Conservation (phyloP, 2,329 filamentous ascomycete genomes). For the Trichophaea hybrida region DNA sequence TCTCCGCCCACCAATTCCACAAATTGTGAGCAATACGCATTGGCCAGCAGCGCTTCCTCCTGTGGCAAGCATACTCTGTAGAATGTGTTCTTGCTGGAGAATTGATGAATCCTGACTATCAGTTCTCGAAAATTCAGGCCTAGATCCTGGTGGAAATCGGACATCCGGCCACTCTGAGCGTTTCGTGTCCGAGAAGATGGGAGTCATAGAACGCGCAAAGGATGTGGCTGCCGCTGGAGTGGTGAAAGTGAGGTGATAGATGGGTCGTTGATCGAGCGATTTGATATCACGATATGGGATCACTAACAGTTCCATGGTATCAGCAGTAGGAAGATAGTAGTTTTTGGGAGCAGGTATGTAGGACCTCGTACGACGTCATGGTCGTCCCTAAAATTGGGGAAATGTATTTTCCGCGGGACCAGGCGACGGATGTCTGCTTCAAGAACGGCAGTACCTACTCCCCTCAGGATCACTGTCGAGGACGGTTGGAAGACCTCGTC, state of each 20-base stretch:
- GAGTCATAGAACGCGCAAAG: constrained; percentile 4
- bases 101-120: background rate
- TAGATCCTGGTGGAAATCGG: constrained; percentile 16
- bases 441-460: constrained; percentile 15
- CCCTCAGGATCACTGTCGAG: constrained; percentile 13
- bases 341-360: background rate
- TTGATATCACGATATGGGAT: constrained; percentile 13
- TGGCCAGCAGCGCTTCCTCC: constrained; percentile 5
- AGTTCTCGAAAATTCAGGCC: constrained; percentile 10
- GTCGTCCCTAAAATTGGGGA: constrained; percentile 17
- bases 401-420: constrained; percentile 12
- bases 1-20: constrained; percentile 13
- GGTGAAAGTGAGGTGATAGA: constrained; percentile 13
- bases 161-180: background rate
- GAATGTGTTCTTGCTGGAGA: constrained; percentile 4
- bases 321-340: background rate
- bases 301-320: constrained; percentile 7
- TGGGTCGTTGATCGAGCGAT: constrained; percentile 12
- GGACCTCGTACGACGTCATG: constrained; percentile 14
- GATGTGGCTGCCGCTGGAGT: constrained; percentile 9
- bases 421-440: constrained; percentile 20
- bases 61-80: background rate
- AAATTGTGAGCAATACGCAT: constrained; percentile 16
- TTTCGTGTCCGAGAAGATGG: background rate
- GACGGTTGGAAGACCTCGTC: background rate